phyloP scores from a whole-genome alignment of 139 green algal genomes.

The Coccomyxa sp. region DNA sequence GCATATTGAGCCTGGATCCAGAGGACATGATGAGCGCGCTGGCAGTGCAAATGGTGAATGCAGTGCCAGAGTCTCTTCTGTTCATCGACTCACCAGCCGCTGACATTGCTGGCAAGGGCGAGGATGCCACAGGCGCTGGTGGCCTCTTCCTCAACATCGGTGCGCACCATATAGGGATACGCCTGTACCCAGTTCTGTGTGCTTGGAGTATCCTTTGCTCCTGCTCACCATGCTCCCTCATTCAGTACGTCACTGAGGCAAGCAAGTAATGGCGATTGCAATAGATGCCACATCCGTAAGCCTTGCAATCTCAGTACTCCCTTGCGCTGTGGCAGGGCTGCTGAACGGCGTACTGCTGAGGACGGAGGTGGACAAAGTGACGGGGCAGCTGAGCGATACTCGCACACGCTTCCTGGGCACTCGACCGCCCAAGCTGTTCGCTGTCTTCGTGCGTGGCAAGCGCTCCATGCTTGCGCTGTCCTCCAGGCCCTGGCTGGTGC shows the following conservation, averaged over 20 bases:
- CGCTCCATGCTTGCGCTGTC: constrained; percentile 91
- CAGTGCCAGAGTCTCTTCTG: constrained; percentile 64
- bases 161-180: not conserved
- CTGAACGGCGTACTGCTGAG: constrained; percentile 91
- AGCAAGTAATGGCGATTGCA: too few relatives aligned
- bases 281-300: not conserved
- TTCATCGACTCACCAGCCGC: constrained; percentile 58
- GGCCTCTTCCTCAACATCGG: constrained; percentile 78
- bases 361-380: constrained; percentile 84
- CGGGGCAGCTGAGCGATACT: constrained; percentile 76
- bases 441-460: constrained; percentile 54
- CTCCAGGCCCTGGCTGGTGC: constrained; percentile 80
- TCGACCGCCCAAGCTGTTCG: constrained; percentile 73
- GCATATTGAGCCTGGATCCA: constrained; percentile 85
- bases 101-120: constrained; percentile 23
- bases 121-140: constrained; percentile 24
- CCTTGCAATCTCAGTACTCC: not conserved
- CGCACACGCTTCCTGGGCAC: constrained; percentile 92
- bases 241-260: too few relatives aligned
- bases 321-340: constrained; percentile 57
- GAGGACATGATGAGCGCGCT: constrained; percentile 70
- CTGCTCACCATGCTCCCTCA: too few relatives aligned
- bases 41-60: constrained; percentile 54
- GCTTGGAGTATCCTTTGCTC: too few relatives aligned
- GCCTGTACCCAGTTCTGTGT: not conserved